phyloP scores from a whole-genome alignment of 345 rosid genomes.

The Boechera divaricarpa region DNA sequence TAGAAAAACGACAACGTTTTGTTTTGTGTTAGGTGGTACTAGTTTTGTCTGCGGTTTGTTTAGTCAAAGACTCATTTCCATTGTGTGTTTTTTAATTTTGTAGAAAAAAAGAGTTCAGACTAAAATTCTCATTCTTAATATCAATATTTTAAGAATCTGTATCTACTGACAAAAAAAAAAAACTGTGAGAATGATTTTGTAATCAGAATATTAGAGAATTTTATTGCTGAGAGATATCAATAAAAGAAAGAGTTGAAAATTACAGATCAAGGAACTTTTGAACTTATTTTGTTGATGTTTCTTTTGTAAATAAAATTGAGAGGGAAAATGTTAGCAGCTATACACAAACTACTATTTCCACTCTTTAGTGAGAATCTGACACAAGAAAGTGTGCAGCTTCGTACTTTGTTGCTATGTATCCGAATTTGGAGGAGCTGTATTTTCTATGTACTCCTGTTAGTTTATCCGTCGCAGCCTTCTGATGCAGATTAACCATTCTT shows the following conservation, averaged over 20 bases:
- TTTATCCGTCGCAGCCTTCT: slow-evolving; percentile 75
- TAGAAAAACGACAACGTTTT: slow-evolving; percentile 23
- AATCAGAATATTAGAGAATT: slow-evolving; percentile 17
- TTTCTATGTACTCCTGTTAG: slow-evolving; percentile 87
- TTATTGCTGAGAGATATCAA: slow-evolving; percentile 46
- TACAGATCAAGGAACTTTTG: slow-evolving; percentile 15
- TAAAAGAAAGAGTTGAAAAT: background rate
- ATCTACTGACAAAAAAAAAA: too few relatives aligned
- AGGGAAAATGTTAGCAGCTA: slow-evolving; percentile 41
- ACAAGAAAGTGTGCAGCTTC: slow-evolving; percentile 68
- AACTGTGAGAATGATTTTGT: background rate
- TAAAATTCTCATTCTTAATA: slow-evolving; percentile 21
- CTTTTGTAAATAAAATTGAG: slow-evolving; percentile 33
- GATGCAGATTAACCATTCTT: slow-evolving; percentile 69
- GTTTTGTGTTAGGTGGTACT: background rate
- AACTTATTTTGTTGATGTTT: slow-evolving; percentile 25
- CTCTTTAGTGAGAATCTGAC: slow-evolving; percentile 37
- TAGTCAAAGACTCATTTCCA: slow-evolving; percentile 20
- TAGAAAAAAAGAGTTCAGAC: slow-evolving; percentile 16
- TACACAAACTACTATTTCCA: slow-evolving; percentile 31
- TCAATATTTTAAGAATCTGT: slow-evolving; percentile 8
- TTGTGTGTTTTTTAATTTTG: slow-evolving; percentile 6
- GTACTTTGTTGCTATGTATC: slow-evolving; percentile 65
- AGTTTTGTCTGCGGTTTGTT: background rate
- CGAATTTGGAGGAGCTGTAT: slow-evolving; percentile 76